phyloP scores from a whole-genome alignment of 257 asterid genomes.

The Nicotiana noctiflora region DNA sequence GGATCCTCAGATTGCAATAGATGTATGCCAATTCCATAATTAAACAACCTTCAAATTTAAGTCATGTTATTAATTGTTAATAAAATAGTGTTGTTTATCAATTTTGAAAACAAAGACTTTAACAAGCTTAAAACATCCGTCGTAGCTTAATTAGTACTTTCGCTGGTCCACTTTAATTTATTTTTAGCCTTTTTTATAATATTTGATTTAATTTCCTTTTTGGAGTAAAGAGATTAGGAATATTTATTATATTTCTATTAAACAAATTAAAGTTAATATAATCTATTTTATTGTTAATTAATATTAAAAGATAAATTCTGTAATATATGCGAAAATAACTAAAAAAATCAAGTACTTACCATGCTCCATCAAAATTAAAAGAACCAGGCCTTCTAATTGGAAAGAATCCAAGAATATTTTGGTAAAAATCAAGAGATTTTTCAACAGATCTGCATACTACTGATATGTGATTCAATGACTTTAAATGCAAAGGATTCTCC shows the following conservation, averaged over 20 bases:
- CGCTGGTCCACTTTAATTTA: too few species aligned
- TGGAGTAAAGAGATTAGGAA: too few species aligned
- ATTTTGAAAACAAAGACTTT: neutral
- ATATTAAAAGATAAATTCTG: too few species aligned
- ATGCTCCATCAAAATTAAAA: constrained; percentile 29
- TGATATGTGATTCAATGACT: constrained; percentile 27
- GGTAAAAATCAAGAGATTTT: constrained; percentile 25
- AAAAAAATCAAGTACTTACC: neutral
- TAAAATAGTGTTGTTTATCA: neutral
- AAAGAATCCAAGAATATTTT: constrained; percentile 25
- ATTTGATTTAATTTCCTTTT: too few species aligned
- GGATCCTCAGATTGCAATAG: constrained; percentile 23
- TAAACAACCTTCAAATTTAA: constrained; percentile 16
- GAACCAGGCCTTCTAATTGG: constrained; percentile 28
- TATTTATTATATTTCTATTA: too few species aligned
- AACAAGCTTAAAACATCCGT: neutral
- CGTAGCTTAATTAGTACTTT: neutral
- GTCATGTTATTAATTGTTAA: neutral
- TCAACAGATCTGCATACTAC: constrained; percentile 22
- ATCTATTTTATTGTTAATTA: too few species aligned
- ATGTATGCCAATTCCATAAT: constrained; percentile 27
- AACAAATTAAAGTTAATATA: too few species aligned
- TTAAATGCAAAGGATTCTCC: constrained; percentile 23
- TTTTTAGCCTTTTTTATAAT: too few species aligned
- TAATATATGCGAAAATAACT: too few species aligned